Evolutionary conservation across 148 eudicot species (phyloP), one percentile per base, ranked within the genome.

Genomic region (Silene conica): DNA sequence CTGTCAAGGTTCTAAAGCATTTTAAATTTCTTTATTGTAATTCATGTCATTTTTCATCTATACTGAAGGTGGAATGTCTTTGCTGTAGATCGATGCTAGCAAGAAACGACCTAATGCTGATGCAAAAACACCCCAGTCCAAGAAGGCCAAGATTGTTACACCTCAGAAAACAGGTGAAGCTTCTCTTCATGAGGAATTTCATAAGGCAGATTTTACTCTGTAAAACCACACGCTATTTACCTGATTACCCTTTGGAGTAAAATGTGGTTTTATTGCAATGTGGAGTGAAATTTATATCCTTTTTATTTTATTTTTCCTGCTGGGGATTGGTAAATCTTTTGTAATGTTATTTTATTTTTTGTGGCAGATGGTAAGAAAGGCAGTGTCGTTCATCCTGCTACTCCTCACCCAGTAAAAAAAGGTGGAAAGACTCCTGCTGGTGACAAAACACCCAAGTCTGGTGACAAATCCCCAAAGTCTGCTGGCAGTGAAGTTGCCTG

Each of bases 111-210:
- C 87, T 3, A 76, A 67, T 45, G 75, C 83, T 69, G 85, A 82
- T 8, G 78, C 75, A 26, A 86, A 81, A 74, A 86, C 89, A 7
- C 90, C 86, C 50, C 84, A 80, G 78, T 70, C 82, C 63, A 87
- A 89, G 84, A 87, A 87, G 54, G 82, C 85, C 13, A 89, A 89
- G 71, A 11, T 81, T 3, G 83, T 69, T 16, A 81, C 89, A 8
- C 87, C 93, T 61, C 85, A 87, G 71, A 85, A 83, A 72, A 80
- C 89, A 83, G 93, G 93, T 89, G 43, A 45, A 9, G 8, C 15
- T 58, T 25, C 6, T 43, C 11, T 13, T 61, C 57, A 45, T 38
- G 8, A 6, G 43, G 8, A 38, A 38, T 38, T 38, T 38, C 9
- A 38, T 6, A 38, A 38, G 43, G 43, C 43, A 38, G 43, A 5